Conservation (phyloP, 2,329 filamentous ascomycete genomes). For the Cercospora zeae-maydis region DNA sequence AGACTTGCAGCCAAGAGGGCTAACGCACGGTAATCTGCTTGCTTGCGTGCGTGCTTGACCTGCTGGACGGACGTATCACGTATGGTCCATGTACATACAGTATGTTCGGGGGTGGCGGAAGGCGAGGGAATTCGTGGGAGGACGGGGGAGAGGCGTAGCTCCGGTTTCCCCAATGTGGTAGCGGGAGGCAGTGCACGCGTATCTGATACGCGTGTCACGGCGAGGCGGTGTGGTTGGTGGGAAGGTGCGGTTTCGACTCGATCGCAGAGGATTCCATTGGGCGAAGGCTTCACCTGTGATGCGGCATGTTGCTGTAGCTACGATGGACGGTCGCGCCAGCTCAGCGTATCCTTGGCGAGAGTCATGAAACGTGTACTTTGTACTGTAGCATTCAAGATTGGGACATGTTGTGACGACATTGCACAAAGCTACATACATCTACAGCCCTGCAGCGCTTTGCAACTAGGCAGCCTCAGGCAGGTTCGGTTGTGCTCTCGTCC, state of each 20-base stretch:
- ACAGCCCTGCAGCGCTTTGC: too few species aligned
- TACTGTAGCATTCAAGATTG: not conserved
- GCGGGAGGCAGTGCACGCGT: not conserved
- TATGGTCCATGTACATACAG: too few species aligned
- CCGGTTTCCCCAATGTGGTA: not conserved
- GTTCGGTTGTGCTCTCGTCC: not conserved
- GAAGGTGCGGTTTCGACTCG: not conserved
- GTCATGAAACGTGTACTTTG: not conserved
- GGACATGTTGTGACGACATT: not conserved
- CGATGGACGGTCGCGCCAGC: not conserved
- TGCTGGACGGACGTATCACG: not conserved
- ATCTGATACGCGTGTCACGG: not conserved
- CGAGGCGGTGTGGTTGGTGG: slow-evolving; percentile 3
- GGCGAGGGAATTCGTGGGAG: not conserved
- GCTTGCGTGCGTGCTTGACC: slow-evolving; percentile 5
- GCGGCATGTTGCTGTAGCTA: not conserved
- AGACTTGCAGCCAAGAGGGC: slow-evolving; percentile 19
- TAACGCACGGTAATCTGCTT: slow-evolving; percentile 15
- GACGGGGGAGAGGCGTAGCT: not conserved
- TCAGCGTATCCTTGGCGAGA: not conserved
- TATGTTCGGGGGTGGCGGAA: slow-evolving; percentile 1
- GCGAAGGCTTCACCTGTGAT: not conserved
- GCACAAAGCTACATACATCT: not conserved
- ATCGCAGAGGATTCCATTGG: not conserved
- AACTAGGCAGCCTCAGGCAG: too few species aligned